Evolutionary conservation across 257 asterid genomes (phyloP).

Genomic region (Solanum boliviense): DNA sequence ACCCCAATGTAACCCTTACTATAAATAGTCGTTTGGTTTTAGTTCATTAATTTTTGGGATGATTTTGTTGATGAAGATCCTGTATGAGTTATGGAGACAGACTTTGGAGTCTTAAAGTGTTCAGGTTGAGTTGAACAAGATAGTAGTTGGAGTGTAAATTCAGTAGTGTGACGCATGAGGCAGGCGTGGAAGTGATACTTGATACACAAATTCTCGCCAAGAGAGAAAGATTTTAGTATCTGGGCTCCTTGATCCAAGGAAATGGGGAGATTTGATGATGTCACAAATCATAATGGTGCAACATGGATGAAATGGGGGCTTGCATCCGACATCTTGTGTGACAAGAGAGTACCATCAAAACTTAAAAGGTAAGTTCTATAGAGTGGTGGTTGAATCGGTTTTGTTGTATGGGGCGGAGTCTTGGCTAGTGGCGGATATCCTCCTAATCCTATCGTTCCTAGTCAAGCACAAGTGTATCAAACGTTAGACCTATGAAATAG

Average conservation of each 20-base stretch:
- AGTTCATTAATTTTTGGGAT: neutral
- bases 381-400: neutral
- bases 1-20: neutral
- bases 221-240: neutral
- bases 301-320: neutral
- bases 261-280: neutral
- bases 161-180: neutral
- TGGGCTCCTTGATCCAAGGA: neutral
- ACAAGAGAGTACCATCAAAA: neutral
- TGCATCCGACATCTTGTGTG: neutral
- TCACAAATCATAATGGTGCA: neutral
- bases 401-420: neutral
- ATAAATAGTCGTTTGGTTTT: neutral
- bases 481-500: neutral
- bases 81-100: neutral
- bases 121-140: neutral
- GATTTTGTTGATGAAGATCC: neutral
- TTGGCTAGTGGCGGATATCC: neutral
- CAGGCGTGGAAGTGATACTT: neutral
- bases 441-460: neutral
- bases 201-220: neutral
- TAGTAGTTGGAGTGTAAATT: neutral
- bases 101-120: neutral
- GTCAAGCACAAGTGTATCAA: neutral
- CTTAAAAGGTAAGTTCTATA: neutral